Percentiles rank a stretch among this genome's conserved stretches.
phyloP scores from a whole-genome alignment of 495 filamentous ascomycete genomes.

The Podospora pseudoanserina region DNA sequence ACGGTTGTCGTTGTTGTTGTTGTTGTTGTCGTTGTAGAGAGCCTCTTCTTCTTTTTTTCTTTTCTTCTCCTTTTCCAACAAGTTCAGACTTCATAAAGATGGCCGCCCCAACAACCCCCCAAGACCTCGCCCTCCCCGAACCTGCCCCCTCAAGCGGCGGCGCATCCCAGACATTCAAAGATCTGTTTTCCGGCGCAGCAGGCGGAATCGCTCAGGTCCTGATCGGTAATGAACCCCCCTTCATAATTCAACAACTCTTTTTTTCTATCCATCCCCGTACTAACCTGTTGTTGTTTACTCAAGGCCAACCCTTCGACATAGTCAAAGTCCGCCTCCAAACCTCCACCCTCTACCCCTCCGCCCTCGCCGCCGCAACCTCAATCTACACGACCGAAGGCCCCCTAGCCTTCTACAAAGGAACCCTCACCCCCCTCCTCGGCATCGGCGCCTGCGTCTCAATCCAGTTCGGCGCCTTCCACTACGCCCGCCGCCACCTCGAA shows the following conservation, averaged over 20 bases:
- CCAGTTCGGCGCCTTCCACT: constrained; percentile 97
- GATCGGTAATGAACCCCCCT: constrained; percentile 57
- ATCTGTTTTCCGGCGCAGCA: constrained; percentile 83
- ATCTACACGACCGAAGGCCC: constrained; percentile 88
- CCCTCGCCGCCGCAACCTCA: constrained; percentile 71
- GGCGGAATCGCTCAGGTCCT: constrained; percentile 94
- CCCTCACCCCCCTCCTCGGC: constrained; percentile 89
- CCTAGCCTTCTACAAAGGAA: constrained; percentile 95
- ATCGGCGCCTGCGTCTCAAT: constrained; percentile 97
- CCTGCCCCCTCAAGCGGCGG: not conserved
- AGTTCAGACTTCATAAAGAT: not conserved
- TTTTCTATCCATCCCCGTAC: not conserved
- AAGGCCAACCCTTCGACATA: constrained; percentile 98
- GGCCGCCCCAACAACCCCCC: not conserved
- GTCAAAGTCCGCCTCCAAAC: constrained; percentile 98
- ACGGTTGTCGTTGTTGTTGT: not conserved
- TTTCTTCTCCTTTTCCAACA: not conserved
- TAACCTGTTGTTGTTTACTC: not conserved
- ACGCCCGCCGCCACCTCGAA: constrained; percentile 82
- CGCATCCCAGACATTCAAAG: constrained; percentile 66
- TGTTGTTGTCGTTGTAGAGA: not conserved
- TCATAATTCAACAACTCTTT: not conserved
- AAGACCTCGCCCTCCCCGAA: not conserved
- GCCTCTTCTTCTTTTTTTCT: not conserved
- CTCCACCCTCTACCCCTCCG: constrained; percentile 70